Conservation (phyloP, 2,329 filamentous ascomycete species). For the Botrytis pseudocinerea region DNA sequence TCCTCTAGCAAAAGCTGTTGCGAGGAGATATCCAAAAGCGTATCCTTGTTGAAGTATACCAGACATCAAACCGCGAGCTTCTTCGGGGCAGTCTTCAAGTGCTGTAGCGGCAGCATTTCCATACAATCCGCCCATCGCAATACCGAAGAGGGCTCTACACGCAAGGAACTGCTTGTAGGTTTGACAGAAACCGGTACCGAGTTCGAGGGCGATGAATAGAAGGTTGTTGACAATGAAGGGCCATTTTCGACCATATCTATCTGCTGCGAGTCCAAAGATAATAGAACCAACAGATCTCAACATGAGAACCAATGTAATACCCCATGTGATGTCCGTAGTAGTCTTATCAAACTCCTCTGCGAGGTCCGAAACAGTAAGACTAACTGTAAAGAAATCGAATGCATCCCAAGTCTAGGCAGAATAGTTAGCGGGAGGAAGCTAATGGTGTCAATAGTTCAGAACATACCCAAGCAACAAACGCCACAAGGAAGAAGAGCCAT, state of each 20-base stretch:
- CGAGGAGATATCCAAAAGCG: conserved; percentile 76
- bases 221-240: conserved; percentile 76
- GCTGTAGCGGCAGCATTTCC: conserved; percentile 79
- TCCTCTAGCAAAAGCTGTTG: conserved; percentile 65
- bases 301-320: conserved; percentile 74
- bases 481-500: conserved; percentile 76
- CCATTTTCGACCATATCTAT: conserved; percentile 80
- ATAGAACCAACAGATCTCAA: conserved; percentile 74
- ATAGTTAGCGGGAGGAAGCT: background rate
- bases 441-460: background rate
- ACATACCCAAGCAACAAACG: conserved; percentile 65
- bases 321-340: conserved; percentile 69
- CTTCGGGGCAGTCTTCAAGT: conserved; percentile 57
- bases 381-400: conserved; percentile 80
- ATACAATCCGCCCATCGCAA: conserved; percentile 81
- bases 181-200: conserved; percentile 70
- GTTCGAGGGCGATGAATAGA: conserved; percentile 69
- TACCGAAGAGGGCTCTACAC: conserved; percentile 72
- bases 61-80: conserved; percentile 72
- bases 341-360: conserved; percentile 57
- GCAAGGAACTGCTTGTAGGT: conserved; percentile 70
- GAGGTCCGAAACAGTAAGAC: conserved; percentile 74
- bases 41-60: conserved; percentile 83
- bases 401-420: conserved; percentile 63
- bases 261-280: conserved; percentile 73